A percentile compares a stretch with the other conserved stretches of the same genome.
Conservation (phyloP, 2,329 filamentous ascomycete species). For the Exophiala alcalophila region DNA sequence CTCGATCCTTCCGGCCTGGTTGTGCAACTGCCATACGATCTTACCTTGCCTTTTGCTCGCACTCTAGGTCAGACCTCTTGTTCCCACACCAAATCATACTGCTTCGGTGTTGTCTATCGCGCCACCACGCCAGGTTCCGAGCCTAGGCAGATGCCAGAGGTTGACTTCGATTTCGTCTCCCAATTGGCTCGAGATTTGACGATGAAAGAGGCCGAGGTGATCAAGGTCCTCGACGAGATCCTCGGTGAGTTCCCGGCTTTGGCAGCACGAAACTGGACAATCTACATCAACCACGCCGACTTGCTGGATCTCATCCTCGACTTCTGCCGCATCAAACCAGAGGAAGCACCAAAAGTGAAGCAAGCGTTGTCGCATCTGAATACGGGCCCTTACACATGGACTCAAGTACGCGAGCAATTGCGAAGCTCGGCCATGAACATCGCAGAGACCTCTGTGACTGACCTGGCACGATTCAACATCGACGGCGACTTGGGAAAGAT, state of each 20-base stretch:
- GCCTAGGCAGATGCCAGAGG: slow-evolving; percentile 78
- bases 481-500: slow-evolving; percentile 49
- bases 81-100: slow-evolving; percentile 69
- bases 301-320: slow-evolving; percentile 86
- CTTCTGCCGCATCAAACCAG: slow-evolving; percentile 72
- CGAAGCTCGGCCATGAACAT: slow-evolving; percentile 59
- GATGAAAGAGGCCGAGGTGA: slow-evolving; percentile 85
- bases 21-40: slow-evolving; percentile 88
- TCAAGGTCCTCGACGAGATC: slow-evolving; percentile 93
- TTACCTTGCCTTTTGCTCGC: slow-evolving; percentile 84
- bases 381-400: slow-evolving; percentile 43
- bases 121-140: slow-evolving; percentile 69
- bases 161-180: slow-evolving; percentile 95
- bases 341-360: slow-evolving; percentile 69
- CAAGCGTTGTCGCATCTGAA: slow-evolving; percentile 85
- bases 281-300: slow-evolving; percentile 85
- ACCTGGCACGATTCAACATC: slow-evolving; percentile 88
- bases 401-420: slow-evolving; percentile 19
- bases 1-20: slow-evolving; percentile 76
- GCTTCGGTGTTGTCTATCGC: slow-evolving; percentile 84
- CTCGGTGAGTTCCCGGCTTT: slow-evolving; percentile 75
- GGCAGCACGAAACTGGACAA: slow-evolving; percentile 71
- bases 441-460: slow-evolving; percentile 84
- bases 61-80: slow-evolving; percentile 69
- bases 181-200: slow-evolving; percentile 75